Evolutionary conservation across 1,284 basidiomycete species (phyloP), one percentile per base, ranked within the genome.

Genomic region (Rhodotorula glutinis): DNA sequence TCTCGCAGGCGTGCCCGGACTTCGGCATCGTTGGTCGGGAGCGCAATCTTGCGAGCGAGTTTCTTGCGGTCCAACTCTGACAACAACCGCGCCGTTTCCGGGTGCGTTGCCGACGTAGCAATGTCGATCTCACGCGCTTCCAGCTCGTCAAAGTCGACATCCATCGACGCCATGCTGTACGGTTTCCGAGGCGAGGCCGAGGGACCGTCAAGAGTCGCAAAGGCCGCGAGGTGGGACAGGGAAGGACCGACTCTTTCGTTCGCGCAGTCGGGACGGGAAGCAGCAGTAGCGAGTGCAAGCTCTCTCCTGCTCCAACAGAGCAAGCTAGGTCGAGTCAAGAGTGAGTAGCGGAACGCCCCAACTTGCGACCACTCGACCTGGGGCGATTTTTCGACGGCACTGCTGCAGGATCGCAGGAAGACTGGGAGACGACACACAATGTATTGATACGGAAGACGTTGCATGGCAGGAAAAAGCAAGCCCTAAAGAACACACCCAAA

Each of bases 21-120:
- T 70, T 90, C 88, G 74, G 85, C 87, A 79, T 98, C 96, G 78
- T 98, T 94, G 13, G 96, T 99, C 9, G 96, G 96, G 7, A 98
- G 92, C 21, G 94, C 94, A 80, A 98, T 85, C 67, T 83, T 88
- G 69, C 95, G 85, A n/a, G 93, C 89, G 75, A 91, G 87, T 82
- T 93, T 95, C 83, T 92, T 95, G 73, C 92, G 85, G 78, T 96
- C 92, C n/a, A 97, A 85, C 79, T 94, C 91, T 77, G 54, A 53
- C 10, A 73, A 57, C 29, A 72, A 44, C 8, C 44, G 46, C 4
- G 61, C 55, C n/a, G 69, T 73, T 23, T 73, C 72, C 9, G 72
- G 72, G 53, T 73, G 70, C 17, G 62, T 27, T 19, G 67, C 58
- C 11, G 60, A 63, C 43, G 60, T 61, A 1, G 62, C 51, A 19